Conservation (phyloP, 495 filamentous ascomycete species). For the Acidomyces sp. region DNA sequence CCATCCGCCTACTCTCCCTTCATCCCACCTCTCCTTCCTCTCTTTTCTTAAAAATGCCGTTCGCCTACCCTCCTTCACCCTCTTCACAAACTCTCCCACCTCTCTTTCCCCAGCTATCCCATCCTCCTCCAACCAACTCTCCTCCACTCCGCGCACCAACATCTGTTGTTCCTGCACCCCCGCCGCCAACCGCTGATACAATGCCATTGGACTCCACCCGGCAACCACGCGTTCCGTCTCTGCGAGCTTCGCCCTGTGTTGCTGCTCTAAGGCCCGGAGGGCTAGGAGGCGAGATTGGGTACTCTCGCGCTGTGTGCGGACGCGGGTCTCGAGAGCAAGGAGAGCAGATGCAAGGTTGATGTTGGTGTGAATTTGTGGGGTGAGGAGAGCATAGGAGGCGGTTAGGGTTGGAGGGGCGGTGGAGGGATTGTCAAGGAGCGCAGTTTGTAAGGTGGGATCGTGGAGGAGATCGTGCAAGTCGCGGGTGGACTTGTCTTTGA, state of each 20-base stretch:
- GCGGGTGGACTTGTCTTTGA: conserved; percentile 29
- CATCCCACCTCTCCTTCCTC: conserved; percentile 84
- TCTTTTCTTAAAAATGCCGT: conserved; percentile 63
- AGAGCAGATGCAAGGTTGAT: conserved; percentile 51
- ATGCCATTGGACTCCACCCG: conserved; percentile 67
- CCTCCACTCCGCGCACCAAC: conserved; percentile 68
- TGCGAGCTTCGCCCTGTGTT: conserved; percentile 75
- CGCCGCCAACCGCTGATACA: conserved; percentile 68
- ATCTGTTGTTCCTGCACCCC: conserved; percentile 71
- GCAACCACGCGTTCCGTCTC: conserved; percentile 77
- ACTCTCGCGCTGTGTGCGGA: conserved; percentile 47
- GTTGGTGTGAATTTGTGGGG: conserved; percentile 52
- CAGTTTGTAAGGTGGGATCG: conserved; percentile 25
- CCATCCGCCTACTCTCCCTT: conserved; percentile 87
- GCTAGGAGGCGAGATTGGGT: conserved; percentile 71
- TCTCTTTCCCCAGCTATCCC: conserved; percentile 56
- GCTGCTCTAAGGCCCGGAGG: conserved; percentile 74
- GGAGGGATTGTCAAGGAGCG: conserved; percentile 39
- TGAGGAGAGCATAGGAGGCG: conserved; percentile 41
- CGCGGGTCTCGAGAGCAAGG: conserved; percentile 42
- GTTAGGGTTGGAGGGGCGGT: conserved; percentile 52
- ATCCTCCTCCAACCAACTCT: conserved; percentile 49
- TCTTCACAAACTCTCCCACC: conserved; percentile 65
- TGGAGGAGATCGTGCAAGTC: conserved; percentile 30
- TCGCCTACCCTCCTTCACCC: conserved; percentile 64